Base-by-base conservation (phyloP, 768 basidiomycete species). In the Mycena olivaceomarginata region DNA sequence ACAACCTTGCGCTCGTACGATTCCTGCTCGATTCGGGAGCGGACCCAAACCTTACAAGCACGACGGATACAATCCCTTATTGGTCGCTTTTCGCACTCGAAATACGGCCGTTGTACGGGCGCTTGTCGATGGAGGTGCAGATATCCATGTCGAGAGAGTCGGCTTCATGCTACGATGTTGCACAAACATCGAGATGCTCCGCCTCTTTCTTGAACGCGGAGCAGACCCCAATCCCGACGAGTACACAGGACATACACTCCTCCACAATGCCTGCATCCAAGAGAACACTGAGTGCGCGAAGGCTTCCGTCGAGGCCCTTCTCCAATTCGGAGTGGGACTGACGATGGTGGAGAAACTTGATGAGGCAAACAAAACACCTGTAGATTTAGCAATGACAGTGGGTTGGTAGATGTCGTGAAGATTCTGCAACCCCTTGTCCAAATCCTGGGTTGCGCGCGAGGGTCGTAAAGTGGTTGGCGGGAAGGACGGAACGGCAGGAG, bases 201-300 rank as follows among this genome's bases (percentile, higher is more conserved):
- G 62, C 62, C 48, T 66, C 65, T 39, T 46, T 46, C 65, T 66
- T 37, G 65, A 66, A 48, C 46, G 45, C 25, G 65, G 65, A 48
- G 65, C 37, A 46, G 46, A 66, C 31, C 65, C 65, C 7, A 66
- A 66, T 16, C 2, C 11, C 12, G 45, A 46, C 37, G 65, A 46
- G 12, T n/a, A 9, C 25, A 8, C 7, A 8, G 65, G 31, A 31
- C 15, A 48, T 6, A 31, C 46, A 1, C 7, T 15, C 16, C 65
- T 66, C 8, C 46, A 46, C 46, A 5, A 31, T 31, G 46, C 20
- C 15, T 65, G 63, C 45, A 5, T 12, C 18, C 1, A 2, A 2
- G 8, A 37, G 8, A 20, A 66, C 16, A 46, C 11, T 0, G 22
- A 65, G 39, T 22, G 10, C 16, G 41, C 41, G 43, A 31, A 48